Base-by-base conservation (phyloP, 768 basidiomycete species). In the Auricularia sp. region DNA sequence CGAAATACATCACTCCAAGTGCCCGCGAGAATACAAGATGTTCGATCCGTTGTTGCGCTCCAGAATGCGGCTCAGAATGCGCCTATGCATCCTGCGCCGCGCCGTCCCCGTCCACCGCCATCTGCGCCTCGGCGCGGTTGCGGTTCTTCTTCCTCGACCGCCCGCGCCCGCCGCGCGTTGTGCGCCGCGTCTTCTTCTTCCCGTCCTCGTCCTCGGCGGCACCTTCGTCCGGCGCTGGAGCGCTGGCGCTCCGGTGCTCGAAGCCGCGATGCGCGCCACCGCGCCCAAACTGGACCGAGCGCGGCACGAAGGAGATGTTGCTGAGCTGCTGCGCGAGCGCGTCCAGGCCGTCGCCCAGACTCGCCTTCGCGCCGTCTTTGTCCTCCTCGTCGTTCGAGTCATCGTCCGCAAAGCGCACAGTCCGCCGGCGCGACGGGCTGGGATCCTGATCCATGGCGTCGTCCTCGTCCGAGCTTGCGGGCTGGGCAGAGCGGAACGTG, bases 271-370 rank as follows among this genome's bases (percentile, higher is more conserved):
- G 75, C 67, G 80, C 83, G 3, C 84, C 85, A 0, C 90, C 90
- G 44, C 88, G 79, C 33, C 90, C 90, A 66, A 92, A 92, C 12
- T 86, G 81, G 51, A 91, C 81, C 0, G 86, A 80, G 3, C 83
- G 74, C 3, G 90, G 90, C 1, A 91, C 82, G 64, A 91, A 80
- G 8, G 84, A 77, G 68, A 83, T 75, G 35, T 81, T 73, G 63
- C 73, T 74, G 70, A 83, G 73, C 1, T 79, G 79, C 33, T 77
- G 72, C 21, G 84, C 71, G 14, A 91, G 78, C 16, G 75, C 75
- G 61, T 87, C 82, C 42, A 85, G 11, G 6, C 42, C 56, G 8
- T 35, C 2, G 51, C 36, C 47, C 68, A 42, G 71, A 72, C 33
- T 69, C 67, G 59, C 66, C 62, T 47, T 67, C 2, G 29, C 29